Conservation (phyloP, 1,284 basidiomycete genomes). For the Irpex sp. region DNA sequence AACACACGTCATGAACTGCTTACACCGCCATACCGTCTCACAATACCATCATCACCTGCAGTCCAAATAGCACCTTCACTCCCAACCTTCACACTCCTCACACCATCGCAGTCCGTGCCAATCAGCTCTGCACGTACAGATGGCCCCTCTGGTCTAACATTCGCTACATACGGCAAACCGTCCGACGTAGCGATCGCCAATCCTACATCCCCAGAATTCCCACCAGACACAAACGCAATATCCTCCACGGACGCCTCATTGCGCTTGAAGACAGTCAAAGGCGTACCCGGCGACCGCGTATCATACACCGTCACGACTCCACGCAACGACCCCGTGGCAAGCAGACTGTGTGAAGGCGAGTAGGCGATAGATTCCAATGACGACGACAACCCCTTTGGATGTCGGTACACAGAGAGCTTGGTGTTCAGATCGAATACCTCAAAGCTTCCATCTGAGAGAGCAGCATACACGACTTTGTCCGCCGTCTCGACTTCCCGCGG, state of each 20-base stretch:
- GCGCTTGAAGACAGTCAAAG: conserved; percentile 46
- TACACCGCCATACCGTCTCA: conserved; percentile 38
- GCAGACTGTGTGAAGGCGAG: conserved; percentile 33
- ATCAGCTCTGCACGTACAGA: conserved; percentile 40
- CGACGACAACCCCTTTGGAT: conserved; percentile 25
- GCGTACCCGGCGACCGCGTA: conserved; percentile 36
- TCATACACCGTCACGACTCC: conserved; percentile 63
- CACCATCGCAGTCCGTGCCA: conserved; percentile 50
- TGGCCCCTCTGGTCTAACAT: conserved; percentile 34
- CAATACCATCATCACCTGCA: conserved; percentile 57
- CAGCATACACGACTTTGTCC: conserved; percentile 50
- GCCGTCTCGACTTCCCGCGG: conserved; percentile 45
- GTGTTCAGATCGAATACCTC: conserved; percentile 56
- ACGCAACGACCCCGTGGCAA: conserved; percentile 63
- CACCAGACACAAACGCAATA: conserved; percentile 35
- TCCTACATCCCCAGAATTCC: conserved; percentile 25
- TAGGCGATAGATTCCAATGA: conserved; percentile 51
- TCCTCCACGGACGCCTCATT: conserved; percentile 57
- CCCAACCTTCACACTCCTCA: conserved; percentile 34
- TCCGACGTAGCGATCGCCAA: conserved; percentile 53
- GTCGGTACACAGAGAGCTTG: conserved; percentile 37
- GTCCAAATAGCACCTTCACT: conserved; percentile 45
- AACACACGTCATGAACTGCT: not conserved
- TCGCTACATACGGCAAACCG: conserved; percentile 52
- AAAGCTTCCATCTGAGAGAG: conserved; percentile 54